Conservation (phyloP, 2,329 filamentous ascomycete species). For the Cryphonectria parasitica region DNA sequence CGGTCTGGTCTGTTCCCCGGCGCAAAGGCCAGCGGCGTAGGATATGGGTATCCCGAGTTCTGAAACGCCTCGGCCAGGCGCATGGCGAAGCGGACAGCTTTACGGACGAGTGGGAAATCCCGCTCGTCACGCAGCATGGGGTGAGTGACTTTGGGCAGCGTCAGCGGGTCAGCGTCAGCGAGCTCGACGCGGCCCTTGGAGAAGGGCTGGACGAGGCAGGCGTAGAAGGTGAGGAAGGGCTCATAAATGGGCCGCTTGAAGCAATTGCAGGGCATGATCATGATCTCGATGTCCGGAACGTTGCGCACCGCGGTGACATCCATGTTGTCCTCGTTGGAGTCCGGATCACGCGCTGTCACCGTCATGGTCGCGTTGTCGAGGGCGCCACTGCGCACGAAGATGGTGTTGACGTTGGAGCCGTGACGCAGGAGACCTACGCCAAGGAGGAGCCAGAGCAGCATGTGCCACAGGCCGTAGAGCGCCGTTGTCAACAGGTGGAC, state of each 20-base stretch:
- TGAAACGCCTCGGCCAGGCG: constrained; percentile 37
- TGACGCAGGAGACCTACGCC: constrained; percentile 35
- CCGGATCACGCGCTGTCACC: background rate
- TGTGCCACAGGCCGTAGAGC: constrained; percentile 33
- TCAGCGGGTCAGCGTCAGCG: background rate
- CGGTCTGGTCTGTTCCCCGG: constrained; percentile 33
- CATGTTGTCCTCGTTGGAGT: constrained; percentile 5
- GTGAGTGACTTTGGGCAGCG: constrained; percentile 38
- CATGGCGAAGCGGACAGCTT: constrained; percentile 39
- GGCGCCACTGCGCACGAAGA: constrained; percentile 35
- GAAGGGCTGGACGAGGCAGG: constrained; percentile 38
- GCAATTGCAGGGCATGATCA: constrained; percentile 45
- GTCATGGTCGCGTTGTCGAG: constrained; percentile 32
- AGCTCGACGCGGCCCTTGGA: constrained; percentile 40
- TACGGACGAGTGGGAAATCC: constrained; percentile 35
- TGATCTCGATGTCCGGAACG: constrained; percentile 39
- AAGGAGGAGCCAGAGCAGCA: constrained; percentile 37
- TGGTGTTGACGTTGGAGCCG: constrained; percentile 31
- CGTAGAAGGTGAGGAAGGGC: constrained; percentile 34
- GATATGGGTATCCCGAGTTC: constrained; percentile 35
- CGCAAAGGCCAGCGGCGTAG: constrained; percentile 33
- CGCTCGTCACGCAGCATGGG: constrained; percentile 38
- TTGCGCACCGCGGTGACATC: constrained; percentile 31
- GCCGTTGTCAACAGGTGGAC: constrained; percentile 7
- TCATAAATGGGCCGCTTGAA: constrained; percentile 35